phyloP scores from a whole-genome alignment of 164 flowering plant species.

The Cinnamomum chago region DNA sequence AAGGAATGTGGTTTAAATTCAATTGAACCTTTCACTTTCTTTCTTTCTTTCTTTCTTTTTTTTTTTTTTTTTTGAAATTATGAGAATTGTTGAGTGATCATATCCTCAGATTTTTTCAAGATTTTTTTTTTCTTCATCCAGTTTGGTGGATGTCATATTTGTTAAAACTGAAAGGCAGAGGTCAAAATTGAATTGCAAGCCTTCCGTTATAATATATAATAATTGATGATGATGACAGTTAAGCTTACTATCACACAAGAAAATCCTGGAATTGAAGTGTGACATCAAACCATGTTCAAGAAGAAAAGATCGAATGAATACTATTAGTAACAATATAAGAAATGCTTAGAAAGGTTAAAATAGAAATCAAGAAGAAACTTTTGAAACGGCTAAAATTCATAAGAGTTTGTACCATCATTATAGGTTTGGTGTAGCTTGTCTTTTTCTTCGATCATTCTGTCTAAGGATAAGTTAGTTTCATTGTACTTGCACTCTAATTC shows the following conservation, averaged over 20 bases:
- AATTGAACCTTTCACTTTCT: no score
- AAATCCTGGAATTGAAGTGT: not conserved
- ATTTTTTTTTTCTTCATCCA: no score
- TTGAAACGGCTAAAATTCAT: not conserved
- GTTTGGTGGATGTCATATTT: no score
- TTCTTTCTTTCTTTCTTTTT: no score
- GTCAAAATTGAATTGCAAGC: no score
- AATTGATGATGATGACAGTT: no score
- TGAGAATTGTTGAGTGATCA: no score
- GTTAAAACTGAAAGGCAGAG: no score
- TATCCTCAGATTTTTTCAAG: no score
- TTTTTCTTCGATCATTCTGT: constrained; percentile 42
- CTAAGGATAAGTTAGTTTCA: constrained; percentile 42
- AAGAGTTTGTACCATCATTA: constrained; percentile 51
- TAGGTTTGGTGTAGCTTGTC: constrained; percentile 59
- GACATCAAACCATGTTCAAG: not conserved
- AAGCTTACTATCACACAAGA: not conserved
- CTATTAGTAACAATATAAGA: not conserved
- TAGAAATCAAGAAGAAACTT: not conserved
- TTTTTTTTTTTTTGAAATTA: no score
- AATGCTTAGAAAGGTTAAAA: not conserved
- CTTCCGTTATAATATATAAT: no score
- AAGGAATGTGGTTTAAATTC: no score
- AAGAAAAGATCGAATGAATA: not conserved
- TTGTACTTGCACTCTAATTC: constrained; percentile 48